Base-by-base conservation (phyloP, 2,329 filamentous ascomycete species). In the Hymenoscyphus linearis region DNA sequence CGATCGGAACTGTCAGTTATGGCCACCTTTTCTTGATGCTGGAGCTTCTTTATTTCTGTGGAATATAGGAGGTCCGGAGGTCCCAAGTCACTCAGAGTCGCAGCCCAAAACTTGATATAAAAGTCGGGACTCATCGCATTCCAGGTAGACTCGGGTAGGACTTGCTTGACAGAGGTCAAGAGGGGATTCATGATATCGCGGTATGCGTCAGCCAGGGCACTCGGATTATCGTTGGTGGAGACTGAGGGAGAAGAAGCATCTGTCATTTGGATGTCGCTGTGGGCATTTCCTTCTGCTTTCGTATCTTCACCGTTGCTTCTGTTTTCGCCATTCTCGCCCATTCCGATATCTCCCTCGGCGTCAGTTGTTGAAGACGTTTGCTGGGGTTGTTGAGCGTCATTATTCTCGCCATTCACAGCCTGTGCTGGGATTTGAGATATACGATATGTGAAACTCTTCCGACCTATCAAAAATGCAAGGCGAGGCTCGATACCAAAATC, bases 81-180 rank as follows among this genome's bases (percentile, higher is more conserved):
- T 60, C 85, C 84, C 61, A 97, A 79, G 72, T 99, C 93, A 53
- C 89, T 86, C 2, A 96, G 82, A 31, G 91, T 87, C 13, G 97
- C 80, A 57, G 93, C 88, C 95, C 95, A 99, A 76, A 99, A 99
- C 0, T 89, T 90, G 52, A 90, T 85, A 70, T 91, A 97, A 73
- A 97, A 93, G 34, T 90, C 86, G 0, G 91, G 81, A 52, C 86
- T 92, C 57, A 97, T 82, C 56, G 84, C 84, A 12, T 84, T 78
- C 80, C 88, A 91, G 4, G 86, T 82, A 7, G 85, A 81, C 1
- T 82, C 75, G 0, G 89, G 83, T 12, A 91, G 73, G 0, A 83
- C 77, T 5, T 78, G 76, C 62, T 84, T 82, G 18, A 96, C 82
- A 34, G 85, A 81, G 9, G 88, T 83, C 61, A 93, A 87, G 18